phyloP scores from a whole-genome alignment of 2,329 filamentous ascomycete species.

The Tolypocladium tundrense region DNA sequence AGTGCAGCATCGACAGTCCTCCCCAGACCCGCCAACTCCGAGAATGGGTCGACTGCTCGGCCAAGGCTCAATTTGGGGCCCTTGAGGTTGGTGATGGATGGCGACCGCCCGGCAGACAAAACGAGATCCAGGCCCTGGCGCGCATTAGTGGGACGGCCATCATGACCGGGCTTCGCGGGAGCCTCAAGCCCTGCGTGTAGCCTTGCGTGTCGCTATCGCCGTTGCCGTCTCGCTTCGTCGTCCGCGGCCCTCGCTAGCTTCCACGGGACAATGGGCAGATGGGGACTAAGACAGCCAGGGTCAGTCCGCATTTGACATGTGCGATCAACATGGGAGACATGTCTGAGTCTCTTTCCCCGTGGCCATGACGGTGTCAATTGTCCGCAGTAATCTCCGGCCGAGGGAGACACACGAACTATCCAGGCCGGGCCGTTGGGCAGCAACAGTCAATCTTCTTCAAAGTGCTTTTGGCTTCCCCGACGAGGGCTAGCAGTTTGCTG shows the following conservation, averaged over 20 bases:
- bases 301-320: not conserved
- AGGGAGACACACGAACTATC: constrained; percentile 13
- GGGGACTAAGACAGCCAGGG: not conserved
- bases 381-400: not conserved
- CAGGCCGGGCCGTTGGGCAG: constrained; percentile 20
- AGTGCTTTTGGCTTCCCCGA: not conserved
- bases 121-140: not conserved
- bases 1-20: not conserved
- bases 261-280: not conserved
- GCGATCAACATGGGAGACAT: not conserved
- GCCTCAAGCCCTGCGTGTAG: not conserved
- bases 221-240: not conserved
- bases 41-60: not conserved
- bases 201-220: not conserved
- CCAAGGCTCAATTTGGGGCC: not conserved
- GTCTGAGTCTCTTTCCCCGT: not conserved
- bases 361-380: not conserved
- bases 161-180: not conserved
- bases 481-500: not conserved
- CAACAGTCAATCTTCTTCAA: constrained; percentile 8
- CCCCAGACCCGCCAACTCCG: not conserved
- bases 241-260: not conserved
- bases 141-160: not conserved
- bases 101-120: not conserved
- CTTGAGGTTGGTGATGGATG: not conserved